Evolutionary conservation across 83 land plant genomes (phyloP), one percentile per base, ranked within the genome.

Genomic region (Picea mariana): DNA sequence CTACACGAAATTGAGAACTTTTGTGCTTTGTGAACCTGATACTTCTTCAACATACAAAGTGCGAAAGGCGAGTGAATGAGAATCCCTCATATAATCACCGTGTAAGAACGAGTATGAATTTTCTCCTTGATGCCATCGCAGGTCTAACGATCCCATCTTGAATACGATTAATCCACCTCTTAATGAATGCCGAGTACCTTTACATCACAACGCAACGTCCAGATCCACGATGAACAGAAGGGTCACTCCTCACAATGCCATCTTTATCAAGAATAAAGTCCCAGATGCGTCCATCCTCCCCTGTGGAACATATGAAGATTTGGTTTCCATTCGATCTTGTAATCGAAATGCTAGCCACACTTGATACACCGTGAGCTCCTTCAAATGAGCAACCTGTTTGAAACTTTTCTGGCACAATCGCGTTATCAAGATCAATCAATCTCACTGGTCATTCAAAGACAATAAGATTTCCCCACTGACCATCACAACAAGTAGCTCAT

Each of bases 291-390:
- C 99, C 99, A 90, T 98, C 99, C 75, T 89, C 93, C 59, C 99
- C 99, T 73, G 99, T 96, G 99, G 98, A 92, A 75, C 84, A 67
- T 75, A 97, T 87, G 62, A 89, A 86, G 63, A 88, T 80, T 77
- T 85, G 85, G 75, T 84, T 68, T 11, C 81, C 79, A 63, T 79
- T 69, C 11, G 69, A 64, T 71, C 77, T 44, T 23, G 82, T 73
- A 52, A 96, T 52, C 55, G 84, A 81, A 61, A 96, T 77, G 82
- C 95, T 96, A 62, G 93, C 83, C 9, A 98, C 97, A 78, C 88
- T 86, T 79, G 96, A 93, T 27, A 98, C 92, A 12, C 99, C 99
- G 86, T 98, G 99, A 69, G 97, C 99, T 67, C 99, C 97, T 91
- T 93, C 96, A 78, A 98, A 98, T 65, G 86, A 85, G 79, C 21